These are phyloP conservation scores for Brassica incana DNA, from an alignment of 345 rosid species.

Conservation along the genomic window DNA sequence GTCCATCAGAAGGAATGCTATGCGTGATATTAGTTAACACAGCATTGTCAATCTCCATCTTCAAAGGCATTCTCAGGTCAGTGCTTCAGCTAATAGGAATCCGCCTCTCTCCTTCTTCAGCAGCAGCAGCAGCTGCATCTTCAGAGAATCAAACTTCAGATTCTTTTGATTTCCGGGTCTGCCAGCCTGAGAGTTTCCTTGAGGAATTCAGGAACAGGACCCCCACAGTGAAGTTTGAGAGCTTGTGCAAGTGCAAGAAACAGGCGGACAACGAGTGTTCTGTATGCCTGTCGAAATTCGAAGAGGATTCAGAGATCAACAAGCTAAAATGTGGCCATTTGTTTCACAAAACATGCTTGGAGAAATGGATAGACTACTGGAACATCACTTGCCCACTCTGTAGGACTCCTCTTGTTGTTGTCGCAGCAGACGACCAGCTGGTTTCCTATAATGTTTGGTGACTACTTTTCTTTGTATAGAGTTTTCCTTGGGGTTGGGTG, in stretches of 20 bases:
- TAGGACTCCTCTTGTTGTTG: conserved; percentile 56
- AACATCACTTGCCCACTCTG: conserved; percentile 76
- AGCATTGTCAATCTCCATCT: conserved; percentile 71
- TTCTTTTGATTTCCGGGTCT: conserved; percentile 42
- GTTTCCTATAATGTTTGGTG: conserved; percentile 50
- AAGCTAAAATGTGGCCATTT: conserved; percentile 64
- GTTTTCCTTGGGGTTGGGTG: conserved; percentile 17
- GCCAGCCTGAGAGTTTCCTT: conserved; percentile 51
- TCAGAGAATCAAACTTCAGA: conserved; percentile 39
- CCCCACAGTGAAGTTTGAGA: conserved; percentile 55
- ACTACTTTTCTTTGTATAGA: conserved; percentile 31
- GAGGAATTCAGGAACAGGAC: conserved; percentile 66
- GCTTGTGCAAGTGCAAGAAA: conserved; percentile 48
- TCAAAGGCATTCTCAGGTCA: conserved; percentile 65
- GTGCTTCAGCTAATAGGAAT: conserved; percentile 70
- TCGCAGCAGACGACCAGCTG: conserved; percentile 56
- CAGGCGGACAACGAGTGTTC: conserved; percentile 61
- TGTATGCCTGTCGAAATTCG: conserved; percentile 59
- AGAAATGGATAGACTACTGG: conserved; percentile 76
- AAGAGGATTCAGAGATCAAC: conserved; percentile 67
- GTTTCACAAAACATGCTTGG: conserved; percentile 73
- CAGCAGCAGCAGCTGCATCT: conserved; percentile 23
- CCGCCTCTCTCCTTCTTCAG: conserved; percentile 45
- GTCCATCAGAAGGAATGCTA: conserved; percentile 89
- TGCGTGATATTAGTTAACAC: conserved; percentile 80